Base-by-base conservation (phyloP, 768 basidiomycete species). In the Lactifluus rugatus region DNA sequence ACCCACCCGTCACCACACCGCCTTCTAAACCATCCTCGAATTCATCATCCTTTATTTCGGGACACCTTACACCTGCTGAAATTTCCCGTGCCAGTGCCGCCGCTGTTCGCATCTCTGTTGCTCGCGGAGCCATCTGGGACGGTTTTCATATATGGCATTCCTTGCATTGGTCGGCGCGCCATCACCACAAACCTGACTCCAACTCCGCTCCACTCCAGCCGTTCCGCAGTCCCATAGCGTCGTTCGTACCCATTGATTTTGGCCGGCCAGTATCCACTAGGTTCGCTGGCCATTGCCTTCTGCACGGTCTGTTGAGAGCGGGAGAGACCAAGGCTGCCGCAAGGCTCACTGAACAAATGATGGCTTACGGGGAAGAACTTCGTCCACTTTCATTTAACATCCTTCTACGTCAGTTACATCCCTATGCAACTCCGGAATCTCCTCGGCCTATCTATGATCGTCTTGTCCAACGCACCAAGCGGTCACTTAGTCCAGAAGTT, bases 291-390 rank as follows among this genome's bases (percentile, higher is more conserved):
- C 87, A 90, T 63, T 72, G 75, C 26, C 73, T 90, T 41, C 62
- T 90, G 10, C 88, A 91, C 50, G 75, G 77, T 31, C 74, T 88
- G 39, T 66, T 89, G 21, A 81, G 84, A 50, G 61, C 70, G 7
- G 78, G 82, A 2, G 69, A 77, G 52, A 58, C 71, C 1, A 66
- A 73, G 52, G 75, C 78, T 48, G 86, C 84, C 0, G 73, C 75
- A 31, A 66, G 68, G 28, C 74, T 81, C 5, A 75, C 81, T 0
- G 69, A 78, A 3, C 64, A 72, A 23, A 75, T 89, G 75, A 79
- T 88, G 67, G 65, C 70, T 21, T 70, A 74, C 7, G 81, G 83
- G 5, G 75, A 84, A 13, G 71, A 65, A 16, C 62, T 89, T 16
- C 79, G 75, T 13, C 68, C 70, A 26, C 66, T 64, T 41, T 84